These are phyloP conservation scores for Fusarium tricinctum DNA, from an alignment of 2,329 filamentous ascomycete genomes.

Conservation along the genomic window DNA sequence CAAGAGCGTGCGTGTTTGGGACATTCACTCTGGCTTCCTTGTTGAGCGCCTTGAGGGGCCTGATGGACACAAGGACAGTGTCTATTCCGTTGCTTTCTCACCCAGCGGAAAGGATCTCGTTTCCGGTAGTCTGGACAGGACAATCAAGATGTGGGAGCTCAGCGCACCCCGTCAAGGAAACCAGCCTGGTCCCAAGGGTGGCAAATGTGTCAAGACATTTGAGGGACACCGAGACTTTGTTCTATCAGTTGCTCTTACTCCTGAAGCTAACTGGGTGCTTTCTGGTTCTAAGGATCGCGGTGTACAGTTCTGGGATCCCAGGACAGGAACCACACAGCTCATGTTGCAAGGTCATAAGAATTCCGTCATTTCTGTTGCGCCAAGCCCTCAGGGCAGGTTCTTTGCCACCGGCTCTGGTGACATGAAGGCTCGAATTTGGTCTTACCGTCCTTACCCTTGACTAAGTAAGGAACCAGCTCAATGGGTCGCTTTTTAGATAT, in stretches of 20 bases:
- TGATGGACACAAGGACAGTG: constrained; percentile 95
- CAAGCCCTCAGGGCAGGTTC: constrained; percentile 86
- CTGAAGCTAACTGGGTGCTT: constrained; percentile 95
- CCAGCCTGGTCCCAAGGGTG: constrained; percentile 80
- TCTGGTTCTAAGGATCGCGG: constrained; percentile 97
- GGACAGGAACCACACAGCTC: constrained; percentile 92
- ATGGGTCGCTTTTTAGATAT: constrained; percentile 35
- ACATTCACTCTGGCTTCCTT: constrained; percentile 86
- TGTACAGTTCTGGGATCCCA: constrained; percentile 98
- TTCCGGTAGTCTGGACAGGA: constrained; percentile 95
- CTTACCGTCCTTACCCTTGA: constrained; percentile 70
- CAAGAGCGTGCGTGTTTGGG: constrained; percentile 98
- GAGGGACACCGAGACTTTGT: constrained; percentile 99
- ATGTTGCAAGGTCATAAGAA: constrained; percentile 99
- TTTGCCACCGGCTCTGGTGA: constrained; percentile 98
- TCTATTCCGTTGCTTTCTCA: constrained; percentile 96
- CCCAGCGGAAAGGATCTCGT: constrained; percentile 94
- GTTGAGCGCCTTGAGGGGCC: constrained; percentile 93
- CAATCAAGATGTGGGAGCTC: constrained; percentile 99
- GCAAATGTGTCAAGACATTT: constrained; percentile 96
- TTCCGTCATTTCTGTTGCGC: constrained; percentile 96
- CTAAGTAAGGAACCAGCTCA: constrained; percentile 40
- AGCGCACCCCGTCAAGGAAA: constrained; percentile 77
- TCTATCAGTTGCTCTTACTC: constrained; percentile 93
- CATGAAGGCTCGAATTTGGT: constrained; percentile 98